phyloP scores from a whole-genome alignment of 371 early-diverging fungal genomes.

The Spiromyces aspiralis region DNA sequence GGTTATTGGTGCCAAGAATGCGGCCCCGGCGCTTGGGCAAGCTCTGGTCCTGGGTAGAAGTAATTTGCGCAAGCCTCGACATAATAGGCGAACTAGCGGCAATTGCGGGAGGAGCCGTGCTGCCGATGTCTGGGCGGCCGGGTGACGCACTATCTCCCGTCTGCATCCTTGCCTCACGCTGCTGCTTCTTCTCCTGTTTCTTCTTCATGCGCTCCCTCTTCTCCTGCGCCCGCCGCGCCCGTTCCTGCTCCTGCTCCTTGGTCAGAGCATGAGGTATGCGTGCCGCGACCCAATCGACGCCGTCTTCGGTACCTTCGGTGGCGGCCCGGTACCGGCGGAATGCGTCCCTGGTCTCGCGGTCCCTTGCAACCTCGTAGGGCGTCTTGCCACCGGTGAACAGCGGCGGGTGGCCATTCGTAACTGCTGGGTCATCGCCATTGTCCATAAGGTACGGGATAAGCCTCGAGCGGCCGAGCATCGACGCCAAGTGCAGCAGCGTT shows the following conservation, averaged over 20 bases:
- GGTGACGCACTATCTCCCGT: neutral
- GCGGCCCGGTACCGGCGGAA: slow-evolving; percentile 35
- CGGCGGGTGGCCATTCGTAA: slow-evolving; percentile 27
- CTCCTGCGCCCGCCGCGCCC: neutral
- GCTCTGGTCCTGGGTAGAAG: neutral
- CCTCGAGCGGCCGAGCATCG: slow-evolving; percentile 33
- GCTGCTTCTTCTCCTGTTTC: neutral
- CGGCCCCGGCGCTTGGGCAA: neutral
- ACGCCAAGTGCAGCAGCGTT: slow-evolving; percentile 53
- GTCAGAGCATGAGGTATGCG: neutral
- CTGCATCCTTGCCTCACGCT: neutral
- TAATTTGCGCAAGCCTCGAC: neutral
- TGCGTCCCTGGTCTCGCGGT: slow-evolving; percentile 57
- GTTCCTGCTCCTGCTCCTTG: neutral
- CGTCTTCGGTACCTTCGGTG: slow-evolving; percentile 11
- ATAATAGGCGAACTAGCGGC: too few species aligned
- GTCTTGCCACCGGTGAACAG: slow-evolving; percentile 37
- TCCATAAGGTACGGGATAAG: slow-evolving; percentile 47
- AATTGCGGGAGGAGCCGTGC: too few species aligned
- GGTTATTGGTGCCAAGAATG: neutral
- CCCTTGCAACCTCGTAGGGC: slow-evolving; percentile 63
- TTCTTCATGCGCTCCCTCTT: neutral
- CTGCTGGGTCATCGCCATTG: slow-evolving; percentile 65
- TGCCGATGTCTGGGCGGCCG: neutral
- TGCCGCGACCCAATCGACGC: neutral